These are phyloP conservation scores for Aspergillus diversus DNA, from an alignment of 495 filamentous ascomycete species.

Conservation along the genomic window DNA sequence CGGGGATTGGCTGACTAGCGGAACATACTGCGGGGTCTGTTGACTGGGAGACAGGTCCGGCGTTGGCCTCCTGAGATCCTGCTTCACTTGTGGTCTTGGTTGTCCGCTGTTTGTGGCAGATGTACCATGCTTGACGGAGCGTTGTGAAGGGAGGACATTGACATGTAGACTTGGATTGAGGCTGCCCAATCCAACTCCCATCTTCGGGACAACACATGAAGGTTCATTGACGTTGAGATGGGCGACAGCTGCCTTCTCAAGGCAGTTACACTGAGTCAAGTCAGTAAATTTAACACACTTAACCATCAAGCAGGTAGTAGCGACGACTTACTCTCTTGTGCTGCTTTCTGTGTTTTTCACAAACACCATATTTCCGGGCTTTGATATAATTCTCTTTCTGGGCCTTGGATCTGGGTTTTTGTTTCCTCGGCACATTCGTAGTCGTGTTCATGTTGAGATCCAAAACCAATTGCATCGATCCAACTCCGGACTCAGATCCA, in stretches of 20 bases:
- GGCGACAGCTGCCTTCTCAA: slow-evolving; percentile 42
- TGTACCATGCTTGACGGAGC: slow-evolving; percentile 1
- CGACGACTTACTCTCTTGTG: slow-evolving; percentile 46
- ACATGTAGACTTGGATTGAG: slow-evolving; percentile 4
- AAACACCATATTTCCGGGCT: slow-evolving; percentile 49
- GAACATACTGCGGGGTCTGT: neutral
- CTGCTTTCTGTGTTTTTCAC: slow-evolving; percentile 53
- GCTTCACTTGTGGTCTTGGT: slow-evolving; percentile 1
- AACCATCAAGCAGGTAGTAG: neutral
- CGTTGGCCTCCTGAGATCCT: neutral
- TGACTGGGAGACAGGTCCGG: slow-evolving; percentile 8
- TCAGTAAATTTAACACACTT: slow-evolving; percentile 23
- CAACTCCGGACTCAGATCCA: slow-evolving; percentile 21
- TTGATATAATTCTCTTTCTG: slow-evolving; percentile 56
- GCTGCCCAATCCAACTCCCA: slow-evolving; percentile 5
- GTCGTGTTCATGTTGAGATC: slow-evolving; percentile 53
- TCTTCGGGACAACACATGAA: slow-evolving; percentile 17
- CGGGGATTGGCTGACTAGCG: neutral
- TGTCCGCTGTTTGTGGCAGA: slow-evolving; percentile 6
- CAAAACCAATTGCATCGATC: slow-evolving; percentile 46
- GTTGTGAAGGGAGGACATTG: neutral
- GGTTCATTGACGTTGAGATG: slow-evolving; percentile 26
- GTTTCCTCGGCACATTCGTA: slow-evolving; percentile 48
- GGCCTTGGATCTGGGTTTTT: slow-evolving; percentile 49
- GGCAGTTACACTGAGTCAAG: slow-evolving; percentile 46